Evolutionary conservation across 1,139 yeast species (phyloP), one percentile per base, ranked within the genome.

Genomic region (Pneumocystis carinii): DNA sequence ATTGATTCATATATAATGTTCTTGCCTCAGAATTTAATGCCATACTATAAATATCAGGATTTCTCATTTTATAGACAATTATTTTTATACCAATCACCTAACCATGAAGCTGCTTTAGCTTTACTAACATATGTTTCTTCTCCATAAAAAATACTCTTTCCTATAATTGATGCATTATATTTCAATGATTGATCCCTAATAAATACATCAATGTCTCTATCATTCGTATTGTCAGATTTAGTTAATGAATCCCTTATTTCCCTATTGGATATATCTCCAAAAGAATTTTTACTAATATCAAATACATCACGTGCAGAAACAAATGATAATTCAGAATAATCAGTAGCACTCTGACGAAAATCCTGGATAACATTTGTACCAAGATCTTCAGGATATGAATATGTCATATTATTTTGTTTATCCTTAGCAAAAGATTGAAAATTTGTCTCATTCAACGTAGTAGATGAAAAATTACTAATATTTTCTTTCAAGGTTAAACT

Each of bases 1-100:
- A 75, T 10, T 71, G 66, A 7, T 62, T 60, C 71, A 75, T 69
- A 64, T 69, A 74, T 14, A 67, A 70, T 8, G 62, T 63, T 37
- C 75, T 66, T 1, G 73, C 69, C 24, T 64, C 64, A 1, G 62
- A 64, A 15, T 72, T 63, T 41, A 69, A 24, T 24, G 24, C 32
- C n/a, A 19, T 12, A 24, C 55, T 48, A 48, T 24, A 48, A 24
- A 24, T 71, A 2, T 61, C 63, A 12, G 27, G 27, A 57, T 1
- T 12, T 27, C 24, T 48, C 4, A 48, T 12, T 19, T 8, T 24
- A 1, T 12, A 48, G 14, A 17, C 7, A 41, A 24, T 24, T 15
- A 12, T 48, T 41, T 27, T 36, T 12, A 24, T 57, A 59, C 35
- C 56, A 63, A 36, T 62, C 41, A 8, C 53, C 65, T 17, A 62